phyloP scores from a whole-genome alignment of 2,329 filamentous ascomycete genomes.

The Orbilia quercus region DNA sequence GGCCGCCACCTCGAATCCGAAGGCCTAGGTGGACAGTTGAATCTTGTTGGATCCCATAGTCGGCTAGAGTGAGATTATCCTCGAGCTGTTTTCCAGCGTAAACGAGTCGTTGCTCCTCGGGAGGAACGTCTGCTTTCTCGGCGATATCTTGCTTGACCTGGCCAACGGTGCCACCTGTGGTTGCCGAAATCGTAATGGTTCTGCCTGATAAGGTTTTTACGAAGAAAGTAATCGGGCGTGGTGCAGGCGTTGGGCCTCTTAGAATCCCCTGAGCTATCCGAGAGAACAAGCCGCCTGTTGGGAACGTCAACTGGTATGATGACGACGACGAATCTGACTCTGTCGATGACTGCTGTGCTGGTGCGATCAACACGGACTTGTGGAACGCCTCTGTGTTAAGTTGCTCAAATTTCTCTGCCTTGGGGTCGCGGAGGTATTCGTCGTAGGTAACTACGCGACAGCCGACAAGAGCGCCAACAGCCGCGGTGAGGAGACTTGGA shows the following conservation, averaged over 20 bases:
- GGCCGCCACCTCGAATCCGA: slow-evolving; percentile 79
- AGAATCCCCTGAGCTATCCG: no score
- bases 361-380: slow-evolving; percentile 20
- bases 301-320: no score
- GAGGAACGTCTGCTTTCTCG: slow-evolving; percentile 17
- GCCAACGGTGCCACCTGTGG: slow-evolving; percentile 11
- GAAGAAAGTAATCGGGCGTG: slow-evolving; percentile 8
- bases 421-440: slow-evolving; percentile 13
- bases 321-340: no score
- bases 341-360: slow-evolving; percentile 11
- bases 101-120: slow-evolving; percentile 15
- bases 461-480: slow-evolving; percentile 15
- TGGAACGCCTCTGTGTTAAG: slow-evolving; percentile 17
- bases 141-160: slow-evolving; percentile 13
- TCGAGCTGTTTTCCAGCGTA: slow-evolving; percentile 30
- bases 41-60: slow-evolving; percentile 98
- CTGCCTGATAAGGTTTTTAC: slow-evolving; percentile 24
- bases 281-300: no score
- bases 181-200: slow-evolving; percentile 17
- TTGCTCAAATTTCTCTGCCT: neutral
- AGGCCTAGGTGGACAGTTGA: slow-evolving; percentile 86
- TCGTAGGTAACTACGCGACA: slow-evolving; percentile 28
- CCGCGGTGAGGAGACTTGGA: slow-evolving; percentile 11
- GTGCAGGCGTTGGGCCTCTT: no score
- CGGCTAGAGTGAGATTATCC: slow-evolving; percentile 71